Evolutionary conservation across 2,329 filamentous ascomycete species (phyloP).

Genomic region (Xylariaceae sp.): DNA sequence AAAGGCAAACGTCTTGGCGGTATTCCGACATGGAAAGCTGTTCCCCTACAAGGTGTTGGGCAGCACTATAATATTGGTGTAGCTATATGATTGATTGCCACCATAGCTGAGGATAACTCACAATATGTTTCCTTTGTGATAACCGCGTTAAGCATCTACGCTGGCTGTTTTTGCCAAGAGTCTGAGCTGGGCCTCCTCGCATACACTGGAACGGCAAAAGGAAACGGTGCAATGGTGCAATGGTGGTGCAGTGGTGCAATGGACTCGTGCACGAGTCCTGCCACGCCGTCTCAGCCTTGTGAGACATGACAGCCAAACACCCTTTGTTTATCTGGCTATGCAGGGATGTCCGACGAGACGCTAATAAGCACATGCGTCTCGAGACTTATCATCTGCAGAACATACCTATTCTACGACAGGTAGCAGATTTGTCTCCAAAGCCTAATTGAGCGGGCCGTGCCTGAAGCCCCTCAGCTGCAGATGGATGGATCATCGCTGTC

Average conservation of each 20-base stretch:
- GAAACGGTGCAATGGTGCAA: constrained; percentile 9
- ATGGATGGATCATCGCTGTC: constrained; percentile 24
- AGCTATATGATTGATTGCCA: constrained; percentile 9
- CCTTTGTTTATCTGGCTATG: constrained; percentile 18
- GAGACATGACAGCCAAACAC: constrained; percentile 22
- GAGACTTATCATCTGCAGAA: constrained; percentile 27
- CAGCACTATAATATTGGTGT: constrained; percentile 16
- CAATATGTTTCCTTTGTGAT: constrained; percentile 12
- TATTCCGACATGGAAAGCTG: constrained; percentile 13
- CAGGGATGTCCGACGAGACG: constrained; percentile 25
- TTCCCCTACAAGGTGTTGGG: constrained; percentile 12
- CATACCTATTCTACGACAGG: constrained; percentile 20
- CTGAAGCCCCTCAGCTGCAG: constrained; percentile 18
- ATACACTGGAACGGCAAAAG: constrained; percentile 10
- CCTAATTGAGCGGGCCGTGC: constrained; percentile 28
- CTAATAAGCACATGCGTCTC: constrained; percentile 22
- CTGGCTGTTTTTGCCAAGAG: background rate
- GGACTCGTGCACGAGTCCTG: constrained; percentile 19
- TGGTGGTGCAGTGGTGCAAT: constrained; percentile 13
- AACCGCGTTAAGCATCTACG: constrained; percentile 8
- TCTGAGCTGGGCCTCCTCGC: constrained; percentile 16
- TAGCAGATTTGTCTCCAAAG: constrained; percentile 21
- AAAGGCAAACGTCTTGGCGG: constrained; percentile 13
- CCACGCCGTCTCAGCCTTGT: constrained; percentile 34
- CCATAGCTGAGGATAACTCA: constrained; percentile 13